A percentile compares a stretch with the other conserved stretches of the same genome.
phyloP scores from a whole-genome alignment of 371 early-diverging fungal species.

The Parasitella parasitica region DNA sequence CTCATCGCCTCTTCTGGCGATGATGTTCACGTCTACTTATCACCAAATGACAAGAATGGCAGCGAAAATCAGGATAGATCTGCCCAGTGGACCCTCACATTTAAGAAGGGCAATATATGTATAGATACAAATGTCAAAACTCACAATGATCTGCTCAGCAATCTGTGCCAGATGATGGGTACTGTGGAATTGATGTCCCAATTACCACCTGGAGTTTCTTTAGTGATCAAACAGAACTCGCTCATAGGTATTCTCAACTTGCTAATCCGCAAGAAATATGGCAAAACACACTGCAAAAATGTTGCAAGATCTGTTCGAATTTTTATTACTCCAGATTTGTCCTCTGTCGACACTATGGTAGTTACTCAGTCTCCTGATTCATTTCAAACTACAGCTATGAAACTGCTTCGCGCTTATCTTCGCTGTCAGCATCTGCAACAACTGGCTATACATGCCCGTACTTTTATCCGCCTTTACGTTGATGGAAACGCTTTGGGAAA shows the following conservation, averaged over 20 bases:
- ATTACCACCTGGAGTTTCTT: neutral
- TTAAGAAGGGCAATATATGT: slow-evolving; percentile 7
- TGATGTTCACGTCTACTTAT: neutral
- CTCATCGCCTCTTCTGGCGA: neutral
- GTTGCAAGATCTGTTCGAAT: slow-evolving; percentile 17
- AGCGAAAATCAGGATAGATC: neutral
- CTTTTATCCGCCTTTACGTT: slow-evolving; percentile 24
- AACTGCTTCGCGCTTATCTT: slow-evolving; percentile 28
- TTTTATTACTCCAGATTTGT: slow-evolving; percentile 15
- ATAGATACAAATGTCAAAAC: slow-evolving; percentile 10
- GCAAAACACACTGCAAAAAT: slow-evolving; percentile 34
- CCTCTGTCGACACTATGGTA: slow-evolving; percentile 8
- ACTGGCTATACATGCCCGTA: slow-evolving; percentile 31
- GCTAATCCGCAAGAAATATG: slow-evolving; percentile 33
- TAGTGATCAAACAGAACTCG: neutral
- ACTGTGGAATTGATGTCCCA: neutral
- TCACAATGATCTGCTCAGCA: slow-evolving; percentile 10
- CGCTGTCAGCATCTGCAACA: slow-evolving; percentile 36
- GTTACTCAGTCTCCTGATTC: slow-evolving; percentile 8
- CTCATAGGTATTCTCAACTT: slow-evolving; percentile 17
- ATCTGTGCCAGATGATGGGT: slow-evolving; percentile 16
- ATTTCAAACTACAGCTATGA: slow-evolving; percentile 13
- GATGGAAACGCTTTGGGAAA: neutral
- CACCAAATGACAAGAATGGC: neutral
- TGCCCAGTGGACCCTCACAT: slow-evolving; percentile 9